phyloP scores from a whole-genome alignment of 2,329 filamentous ascomycete genomes.

The Albophoma yamanashiensis region DNA sequence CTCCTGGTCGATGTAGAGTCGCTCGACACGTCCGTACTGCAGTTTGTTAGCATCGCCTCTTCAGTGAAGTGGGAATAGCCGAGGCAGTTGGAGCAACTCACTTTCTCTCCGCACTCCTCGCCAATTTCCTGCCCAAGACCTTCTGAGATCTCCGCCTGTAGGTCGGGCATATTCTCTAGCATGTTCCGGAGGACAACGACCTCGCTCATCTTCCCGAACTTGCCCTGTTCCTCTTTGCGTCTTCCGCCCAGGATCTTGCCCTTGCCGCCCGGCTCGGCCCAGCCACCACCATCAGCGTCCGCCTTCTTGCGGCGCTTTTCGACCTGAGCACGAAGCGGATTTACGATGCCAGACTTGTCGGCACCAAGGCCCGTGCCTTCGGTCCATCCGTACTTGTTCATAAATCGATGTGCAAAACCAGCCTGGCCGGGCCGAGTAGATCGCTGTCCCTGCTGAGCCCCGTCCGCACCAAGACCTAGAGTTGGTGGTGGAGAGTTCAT shows the following conservation, averaged over 20 bases:
- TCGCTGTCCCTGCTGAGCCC: conserved; percentile 30
- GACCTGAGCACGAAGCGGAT: conserved; percentile 73
- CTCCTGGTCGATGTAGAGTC: conserved; percentile 61
- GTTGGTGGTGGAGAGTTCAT: conserved; percentile 34
- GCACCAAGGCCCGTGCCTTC: conserved; percentile 83
- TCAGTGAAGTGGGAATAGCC: no score
- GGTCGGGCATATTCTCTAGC: conserved; percentile 69
- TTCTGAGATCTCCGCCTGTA: conserved; percentile 65
- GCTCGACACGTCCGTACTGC: conserved; percentile 73
- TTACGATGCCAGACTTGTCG: conserved; percentile 69
- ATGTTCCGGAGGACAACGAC: conserved; percentile 79
- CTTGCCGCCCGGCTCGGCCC: conserved; percentile 55
- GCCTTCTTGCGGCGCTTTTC: conserved; percentile 74
- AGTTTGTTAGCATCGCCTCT: conserved; percentile 1
- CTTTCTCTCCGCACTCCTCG: conserved; percentile 79
- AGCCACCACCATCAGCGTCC: conserved; percentile 71
- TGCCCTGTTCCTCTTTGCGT: conserved; percentile 35
- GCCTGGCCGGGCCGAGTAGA: conserved; percentile 67
- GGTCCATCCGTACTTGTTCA: conserved; percentile 90
- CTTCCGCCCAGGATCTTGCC: conserved; percentile 76
- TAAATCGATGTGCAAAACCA: conserved; percentile 77
- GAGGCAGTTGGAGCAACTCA: conserved; percentile 14
- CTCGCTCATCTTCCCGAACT: conserved; percentile 64
- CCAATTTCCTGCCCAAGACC: conserved; percentile 88
- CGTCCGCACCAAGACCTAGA: conserved; percentile 30